Percentiles rank a stretch among this genome's conserved stretches.
phyloP scores from a whole-genome alignment of 1,284 basidiomycete genomes.

The Acaromyces ingoldii region DNA sequence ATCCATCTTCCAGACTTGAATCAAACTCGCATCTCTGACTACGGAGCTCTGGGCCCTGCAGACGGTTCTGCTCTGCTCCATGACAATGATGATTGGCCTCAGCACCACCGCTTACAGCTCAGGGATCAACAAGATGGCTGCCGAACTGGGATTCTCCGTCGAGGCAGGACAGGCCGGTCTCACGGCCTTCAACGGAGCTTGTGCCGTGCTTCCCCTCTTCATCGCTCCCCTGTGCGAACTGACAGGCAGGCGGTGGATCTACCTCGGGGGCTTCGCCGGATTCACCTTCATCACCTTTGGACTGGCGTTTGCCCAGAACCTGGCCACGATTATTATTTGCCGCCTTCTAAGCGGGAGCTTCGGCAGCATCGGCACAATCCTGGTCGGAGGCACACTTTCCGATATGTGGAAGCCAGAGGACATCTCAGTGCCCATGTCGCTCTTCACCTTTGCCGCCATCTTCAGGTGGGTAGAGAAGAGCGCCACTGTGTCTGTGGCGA shows the following conservation, averaged over 20 bases:
- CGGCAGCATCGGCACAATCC: constrained; percentile 46
- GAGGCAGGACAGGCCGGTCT: constrained; percentile 48
- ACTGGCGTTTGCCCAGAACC: constrained; percentile 47
- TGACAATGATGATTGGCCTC: constrained; percentile 46
- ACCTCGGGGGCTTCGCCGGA: constrained; percentile 40
- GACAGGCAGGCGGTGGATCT: constrained; percentile 47
- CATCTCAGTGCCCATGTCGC: constrained; percentile 40
- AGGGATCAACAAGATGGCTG: constrained; percentile 40
- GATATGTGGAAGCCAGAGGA: constrained; percentile 48
- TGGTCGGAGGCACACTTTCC: constrained; percentile 35
- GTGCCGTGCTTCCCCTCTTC: constrained; percentile 38
- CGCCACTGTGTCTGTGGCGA: no score
- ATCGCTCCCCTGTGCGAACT: constrained; percentile 50
- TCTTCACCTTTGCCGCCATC: constrained; percentile 50
- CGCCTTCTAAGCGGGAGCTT: constrained; percentile 46
- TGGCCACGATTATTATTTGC: constrained; percentile 43
- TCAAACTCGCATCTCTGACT: no score
- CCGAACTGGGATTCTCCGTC: constrained; percentile 42
- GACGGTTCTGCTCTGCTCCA: constrained; percentile 39
- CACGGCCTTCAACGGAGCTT: constrained; percentile 6
- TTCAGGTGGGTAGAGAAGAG: no score
- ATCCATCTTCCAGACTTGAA: no score
- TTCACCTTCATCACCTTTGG: constrained; percentile 46
- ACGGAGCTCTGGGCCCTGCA: no score
- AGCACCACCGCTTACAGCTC: constrained; percentile 47